phyloP scores from a whole-genome alignment of 257 asterid genomes.

The Marsdenia floribunda region DNA sequence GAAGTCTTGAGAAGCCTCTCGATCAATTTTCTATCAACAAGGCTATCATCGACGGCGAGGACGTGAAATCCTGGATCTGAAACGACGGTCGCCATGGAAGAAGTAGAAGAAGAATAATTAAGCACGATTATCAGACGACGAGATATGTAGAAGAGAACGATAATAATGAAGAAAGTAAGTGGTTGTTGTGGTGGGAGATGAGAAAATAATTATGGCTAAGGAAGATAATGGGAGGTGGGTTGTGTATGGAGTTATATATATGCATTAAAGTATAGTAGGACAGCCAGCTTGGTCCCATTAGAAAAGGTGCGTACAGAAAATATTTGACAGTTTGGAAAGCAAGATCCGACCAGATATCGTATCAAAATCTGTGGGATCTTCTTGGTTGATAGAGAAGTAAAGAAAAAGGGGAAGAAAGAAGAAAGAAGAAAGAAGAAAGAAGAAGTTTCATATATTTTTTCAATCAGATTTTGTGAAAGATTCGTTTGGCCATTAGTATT shows the following conservation, averaged over 20 bases:
- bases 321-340: neutral
- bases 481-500: neutral
- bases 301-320: neutral
- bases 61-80: constrained; percentile 33
- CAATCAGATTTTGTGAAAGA: neutral
- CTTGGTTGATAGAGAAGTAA: neutral
- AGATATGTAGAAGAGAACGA: no score
- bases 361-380: constrained; percentile 4
- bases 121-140: no score
- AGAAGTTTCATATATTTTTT: neutral
- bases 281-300: neutral
- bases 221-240: neutral
- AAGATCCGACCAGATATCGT: constrained; percentile 8
- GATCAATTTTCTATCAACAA: constrained; percentile 33
- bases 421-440: no score
- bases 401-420: no score
- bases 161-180: no score
- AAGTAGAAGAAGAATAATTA: neutral
- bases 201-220: no score
- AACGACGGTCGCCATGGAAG: constrained; percentile 22
- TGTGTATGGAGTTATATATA: neutral
- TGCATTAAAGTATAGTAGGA: no score
- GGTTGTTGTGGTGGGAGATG: no score
- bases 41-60: constrained; percentile 37
- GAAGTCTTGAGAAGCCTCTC: constrained; percentile 19